These are phyloP conservation scores for Microbotryum silenes-acaulis DNA, from an alignment of 1,284 basidiomycete species.

Conservation along the genomic window DNA sequence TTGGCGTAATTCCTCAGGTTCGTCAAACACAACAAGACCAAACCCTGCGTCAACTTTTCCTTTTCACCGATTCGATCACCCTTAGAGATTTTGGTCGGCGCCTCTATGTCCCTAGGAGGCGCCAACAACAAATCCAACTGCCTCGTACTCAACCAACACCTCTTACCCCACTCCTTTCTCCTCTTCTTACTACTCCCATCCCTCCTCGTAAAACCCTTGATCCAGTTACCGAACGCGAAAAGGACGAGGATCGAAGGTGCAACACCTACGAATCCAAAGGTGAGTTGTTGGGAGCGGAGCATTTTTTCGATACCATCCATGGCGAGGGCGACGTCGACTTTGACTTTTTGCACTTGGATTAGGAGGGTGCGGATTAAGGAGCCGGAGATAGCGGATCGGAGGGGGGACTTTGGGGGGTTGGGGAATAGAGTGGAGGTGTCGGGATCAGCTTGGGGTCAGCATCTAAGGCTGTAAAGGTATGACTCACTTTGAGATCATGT, in stretches of 20 bases:
- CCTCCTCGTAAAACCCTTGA: constrained; percentile 37
- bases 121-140: constrained; percentile 8
- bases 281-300: constrained; percentile 88
- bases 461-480: not conserved
- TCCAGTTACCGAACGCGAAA: constrained; percentile 47
- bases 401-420: constrained; percentile 48
- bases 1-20: constrained; percentile 42
- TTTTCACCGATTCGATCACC: constrained; percentile 5
- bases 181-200: constrained; percentile 37
- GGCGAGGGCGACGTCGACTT: constrained; percentile 87
- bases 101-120: not conserved
- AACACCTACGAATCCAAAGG: constrained; percentile 94
- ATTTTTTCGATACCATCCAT: constrained; percentile 82
- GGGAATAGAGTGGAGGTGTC: not conserved
- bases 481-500: constrained; percentile 65
- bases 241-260: constrained; percentile 82
- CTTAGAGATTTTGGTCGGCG: constrained; percentile 41
- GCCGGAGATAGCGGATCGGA: constrained; percentile 72
- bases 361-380: constrained; percentile 77
- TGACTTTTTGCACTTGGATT: constrained; percentile 94
- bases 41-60: constrained; percentile 43
- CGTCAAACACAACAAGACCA: constrained; percentile 45
- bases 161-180: constrained; percentile 39
- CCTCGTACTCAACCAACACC: constrained; percentile 43
- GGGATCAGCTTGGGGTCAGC: not conserved